These are phyloP conservation scores for Lachnellula suecica DNA, from an alignment of 2,329 filamentous ascomycete species.

Conservation along the genomic window DNA sequence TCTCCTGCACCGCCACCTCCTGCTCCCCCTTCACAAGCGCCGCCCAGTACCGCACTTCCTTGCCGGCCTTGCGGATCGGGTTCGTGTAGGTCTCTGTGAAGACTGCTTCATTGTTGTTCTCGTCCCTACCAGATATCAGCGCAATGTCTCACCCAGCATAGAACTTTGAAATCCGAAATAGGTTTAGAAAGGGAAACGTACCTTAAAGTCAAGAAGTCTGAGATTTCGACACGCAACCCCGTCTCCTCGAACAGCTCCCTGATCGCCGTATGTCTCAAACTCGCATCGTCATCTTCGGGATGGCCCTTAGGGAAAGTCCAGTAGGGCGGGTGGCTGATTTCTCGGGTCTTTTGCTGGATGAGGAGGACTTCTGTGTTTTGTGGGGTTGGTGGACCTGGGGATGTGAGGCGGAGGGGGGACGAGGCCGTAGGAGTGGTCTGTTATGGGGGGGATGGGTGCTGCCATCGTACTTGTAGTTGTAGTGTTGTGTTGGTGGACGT, in stretches of 20 bases:
- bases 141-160: neutral
- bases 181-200: neutral
- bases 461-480: neutral
- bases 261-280: neutral
- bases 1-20: neutral
- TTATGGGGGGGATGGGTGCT: neutral
- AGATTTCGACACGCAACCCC: neutral
- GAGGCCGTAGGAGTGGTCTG: conserved; percentile 2
- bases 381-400: neutral
- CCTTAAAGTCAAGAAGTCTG: neutral
- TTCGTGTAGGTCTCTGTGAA: neutral
- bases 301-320: conserved; percentile 3
- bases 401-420: neutral
- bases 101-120: neutral
- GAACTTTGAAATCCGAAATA: neutral
- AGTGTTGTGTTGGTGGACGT: neutral
- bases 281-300: neutral
- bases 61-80: neutral
- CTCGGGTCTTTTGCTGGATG: neutral
- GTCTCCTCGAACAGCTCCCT: neutral
- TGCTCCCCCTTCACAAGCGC: neutral
- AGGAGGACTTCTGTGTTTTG: neutral
- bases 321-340: neutral
- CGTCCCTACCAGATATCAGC: neutral
- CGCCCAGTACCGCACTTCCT: conserved; percentile 4